Evolutionary conservation across 805 yeast genomes (phyloP).

Genomic region (Saccharomycopsis sp.): DNA sequence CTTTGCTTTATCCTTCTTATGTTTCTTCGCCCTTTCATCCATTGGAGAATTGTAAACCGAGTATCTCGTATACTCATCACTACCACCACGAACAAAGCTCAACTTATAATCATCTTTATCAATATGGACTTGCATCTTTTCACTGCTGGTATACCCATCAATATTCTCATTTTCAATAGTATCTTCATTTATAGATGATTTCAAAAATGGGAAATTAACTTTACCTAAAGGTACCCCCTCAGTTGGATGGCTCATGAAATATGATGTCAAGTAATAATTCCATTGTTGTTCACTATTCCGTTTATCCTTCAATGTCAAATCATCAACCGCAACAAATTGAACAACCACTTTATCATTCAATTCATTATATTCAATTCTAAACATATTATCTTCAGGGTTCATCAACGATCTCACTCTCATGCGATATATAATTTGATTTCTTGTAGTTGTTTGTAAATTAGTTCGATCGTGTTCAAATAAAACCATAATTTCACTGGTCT

Average conservation of each 20-base stretch:
- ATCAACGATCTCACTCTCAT: conserved; percentile 78
- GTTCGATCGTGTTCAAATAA: conserved; percentile 79
- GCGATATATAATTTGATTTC: conserved; percentile 84
- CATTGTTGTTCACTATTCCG: conserved; percentile 71
- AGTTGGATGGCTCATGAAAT: conserved; percentile 91
- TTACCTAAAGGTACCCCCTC: conserved; percentile 84
- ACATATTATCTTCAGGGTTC: conserved; percentile 87
- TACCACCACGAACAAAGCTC: conserved; percentile 71
- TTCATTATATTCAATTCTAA: conserved; percentile 70
- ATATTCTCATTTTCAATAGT: conserved; percentile 45
- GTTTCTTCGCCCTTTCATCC: conserved; percentile 23
- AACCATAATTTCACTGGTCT: conserved; percentile 71
- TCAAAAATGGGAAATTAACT: conserved; percentile 73
- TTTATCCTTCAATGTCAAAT: conserved; percentile 71
- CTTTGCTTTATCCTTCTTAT: conserved; percentile 29
- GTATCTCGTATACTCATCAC: conserved; percentile 69
- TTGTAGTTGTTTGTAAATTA: conserved; percentile 58
- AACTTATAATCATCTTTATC: conserved; percentile 73
- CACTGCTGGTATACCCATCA: conserved; percentile 62
- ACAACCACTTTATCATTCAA: conserved; percentile 48
- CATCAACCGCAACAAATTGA: conserved; percentile 83
- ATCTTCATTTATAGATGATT: conserved; percentile 46
- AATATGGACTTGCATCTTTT: conserved; percentile 62
- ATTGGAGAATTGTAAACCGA: conserved; percentile 38
- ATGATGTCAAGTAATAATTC: conserved; percentile 90